Base-by-base conservation (phyloP, 2,329 filamentous ascomycete species). In the Penicillium sp. region DNA sequence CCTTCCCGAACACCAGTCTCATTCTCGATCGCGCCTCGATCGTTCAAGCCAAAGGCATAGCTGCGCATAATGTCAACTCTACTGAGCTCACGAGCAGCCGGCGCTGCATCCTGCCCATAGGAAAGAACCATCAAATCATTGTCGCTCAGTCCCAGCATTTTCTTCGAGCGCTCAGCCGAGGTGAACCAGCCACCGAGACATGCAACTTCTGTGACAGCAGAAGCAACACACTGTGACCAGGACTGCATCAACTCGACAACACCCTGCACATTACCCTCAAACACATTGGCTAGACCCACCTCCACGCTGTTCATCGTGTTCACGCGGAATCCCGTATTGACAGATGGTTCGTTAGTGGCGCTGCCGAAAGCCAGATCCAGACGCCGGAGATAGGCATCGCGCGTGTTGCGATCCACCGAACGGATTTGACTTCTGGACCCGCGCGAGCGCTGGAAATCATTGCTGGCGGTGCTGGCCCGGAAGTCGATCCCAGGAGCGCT, bases 51-150 rank as follows among this genome's bases (percentile, higher is more conserved):
- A 44, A 84, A 78, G 0, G 92, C 87, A 67, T 95, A 97, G 42
- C 82, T 75, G 6, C 85, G 79, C 6, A 96, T 76, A 3, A 92
- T 82, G 29, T 87, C 84, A 66, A 96, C 90, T 65, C 92, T 90
- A 54, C 84, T 83, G 6, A 89, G 77, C 52, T 82, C 78, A 9
- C 52, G 54, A 2, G 54, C 29, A 3, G 58, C 42, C 0, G 53
- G 46, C 42, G 78, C 65, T 56, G 84, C 80, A 47, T 83, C 78
- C 8, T 81, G 77, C 1, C 80, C 81, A 75, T 81, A 77, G 38
- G 89, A 90, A 10, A 97, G 75, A 8, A 96, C 81, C 72, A 93
- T 88, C 39, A 96, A 74, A 63, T 96, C 91, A 54, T 90, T 86
- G 70, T 88, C 82, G 62, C 91, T 89, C 49, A 71, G 81, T 23